Conservation (phyloP, 306 rosid species). For the Rosa lucieae region DNA sequence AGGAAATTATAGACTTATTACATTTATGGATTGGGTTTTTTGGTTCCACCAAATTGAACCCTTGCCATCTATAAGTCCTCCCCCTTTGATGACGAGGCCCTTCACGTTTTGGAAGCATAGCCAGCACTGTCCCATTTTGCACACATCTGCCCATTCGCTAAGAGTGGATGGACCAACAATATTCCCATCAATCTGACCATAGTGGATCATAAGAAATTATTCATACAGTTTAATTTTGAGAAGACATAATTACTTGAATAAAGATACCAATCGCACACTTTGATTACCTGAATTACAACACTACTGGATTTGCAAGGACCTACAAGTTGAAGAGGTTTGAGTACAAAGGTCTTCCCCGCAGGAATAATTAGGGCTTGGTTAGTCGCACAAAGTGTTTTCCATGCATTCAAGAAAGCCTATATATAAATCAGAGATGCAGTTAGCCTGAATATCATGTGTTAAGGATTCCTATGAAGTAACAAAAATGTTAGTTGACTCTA, state of each 20-base stretch:
- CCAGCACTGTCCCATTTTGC: neutral
- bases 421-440: neutral
- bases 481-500: neutral
- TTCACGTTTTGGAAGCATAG: neutral
- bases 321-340: neutral
- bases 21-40: neutral
- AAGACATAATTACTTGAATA: neutral
- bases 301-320: neutral
- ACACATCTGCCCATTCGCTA: neutral
- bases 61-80: neutral
- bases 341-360: neutral
- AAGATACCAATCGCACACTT: neutral
- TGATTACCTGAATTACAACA: neutral
- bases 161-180: neutral
- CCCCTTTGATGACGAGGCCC: neutral
- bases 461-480: neutral
- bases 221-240: neutral
- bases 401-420: neutral
- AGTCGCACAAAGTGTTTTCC: neutral
- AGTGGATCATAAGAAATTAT: neutral
- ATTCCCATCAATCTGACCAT: neutral
- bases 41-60: conserved; percentile 7
- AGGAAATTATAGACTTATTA: neutral
- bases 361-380: neutral
- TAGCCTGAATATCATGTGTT: neutral